Conservation (phyloP, 305 asterid species). For the Rubia balearica region DNA sequence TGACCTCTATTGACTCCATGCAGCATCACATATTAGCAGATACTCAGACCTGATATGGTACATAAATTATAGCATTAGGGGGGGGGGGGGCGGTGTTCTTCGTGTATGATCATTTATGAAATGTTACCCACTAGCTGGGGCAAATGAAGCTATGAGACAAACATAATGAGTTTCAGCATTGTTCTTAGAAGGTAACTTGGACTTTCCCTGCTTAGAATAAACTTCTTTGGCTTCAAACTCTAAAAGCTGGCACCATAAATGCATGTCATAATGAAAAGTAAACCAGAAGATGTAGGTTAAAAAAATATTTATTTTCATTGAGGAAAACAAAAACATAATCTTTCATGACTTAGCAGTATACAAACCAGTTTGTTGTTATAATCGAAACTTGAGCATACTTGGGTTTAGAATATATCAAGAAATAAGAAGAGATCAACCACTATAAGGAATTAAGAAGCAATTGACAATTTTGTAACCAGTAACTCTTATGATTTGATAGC, state of each 20-base stretch:
- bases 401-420: slow-evolving; percentile 1
- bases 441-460: not conserved
- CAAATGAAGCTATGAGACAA: not conserved
- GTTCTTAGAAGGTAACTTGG: not conserved
- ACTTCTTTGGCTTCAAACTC: not conserved
- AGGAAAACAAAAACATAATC: not conserved
- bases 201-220: not conserved
- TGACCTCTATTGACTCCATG: not conserved
- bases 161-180: not conserved
- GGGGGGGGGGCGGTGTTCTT: not conserved
- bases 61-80: not conserved
- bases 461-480: not conserved
- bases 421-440: slow-evolving; percentile 2
- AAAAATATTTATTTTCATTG: not conserved
- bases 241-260: not conserved
- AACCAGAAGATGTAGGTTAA: not conserved
- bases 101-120: not conserved
- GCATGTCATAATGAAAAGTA: slow-evolving; percentile 1
- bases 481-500: not conserved
- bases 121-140: not conserved
- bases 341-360: not conserved
- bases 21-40: not conserved
- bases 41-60: not conserved
- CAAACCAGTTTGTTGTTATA: not conserved
- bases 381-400: not conserved